Evolutionary conservation across 768 basidiomycete species (phyloP), one percentile per base, ranked within the genome.

Genomic region (Rhizopogon vesiculosus): DNA sequence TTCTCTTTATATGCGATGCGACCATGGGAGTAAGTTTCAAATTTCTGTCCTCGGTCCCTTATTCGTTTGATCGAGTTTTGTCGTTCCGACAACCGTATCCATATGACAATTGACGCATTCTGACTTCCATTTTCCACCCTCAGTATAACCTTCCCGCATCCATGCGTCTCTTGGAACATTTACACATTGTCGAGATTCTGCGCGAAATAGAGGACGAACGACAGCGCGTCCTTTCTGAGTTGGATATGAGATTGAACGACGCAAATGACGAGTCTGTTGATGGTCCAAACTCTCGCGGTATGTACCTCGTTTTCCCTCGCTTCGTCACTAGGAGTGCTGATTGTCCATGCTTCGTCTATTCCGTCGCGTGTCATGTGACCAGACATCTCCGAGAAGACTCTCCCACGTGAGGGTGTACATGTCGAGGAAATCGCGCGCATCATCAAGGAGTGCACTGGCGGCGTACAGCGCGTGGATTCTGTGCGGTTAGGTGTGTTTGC

Each of bases 121-220:
- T 35, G 7, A 19, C 13, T 15, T 18, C 3, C 18, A 8, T 35
- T 15, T 42, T 2, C 1, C 13, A 35, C 46, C 13, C 15, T 22
- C 19, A 89, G 86, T 89, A 89, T 62, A 85, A 88, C 63, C 74
- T 91, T 16, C 86, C 89, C 0, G 82, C 86, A 4, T 89, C 87
- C 63, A 74, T 91, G 68, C 82, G 88, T 18, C 75, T 91, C 33
- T 66, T 91, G 15, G 88, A 91, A 65, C 84, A 85, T 3, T 79
- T 87, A 1, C 85, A 90, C 63, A 77, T 82, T 28, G 78, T 80
- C 7, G 89, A 91, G 64, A 80, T 90, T 13, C 73, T 91, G 1
- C 79, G 85, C 9, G 84, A 83, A 54, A 82, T 84, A 13, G 87
- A 85, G 1, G 74, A 79, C 0, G 56, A 65, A 29, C 59, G 54